Conservation (phyloP, 1,284 basidiomycete species). For the Lignosus rhinocerotis region DNA sequence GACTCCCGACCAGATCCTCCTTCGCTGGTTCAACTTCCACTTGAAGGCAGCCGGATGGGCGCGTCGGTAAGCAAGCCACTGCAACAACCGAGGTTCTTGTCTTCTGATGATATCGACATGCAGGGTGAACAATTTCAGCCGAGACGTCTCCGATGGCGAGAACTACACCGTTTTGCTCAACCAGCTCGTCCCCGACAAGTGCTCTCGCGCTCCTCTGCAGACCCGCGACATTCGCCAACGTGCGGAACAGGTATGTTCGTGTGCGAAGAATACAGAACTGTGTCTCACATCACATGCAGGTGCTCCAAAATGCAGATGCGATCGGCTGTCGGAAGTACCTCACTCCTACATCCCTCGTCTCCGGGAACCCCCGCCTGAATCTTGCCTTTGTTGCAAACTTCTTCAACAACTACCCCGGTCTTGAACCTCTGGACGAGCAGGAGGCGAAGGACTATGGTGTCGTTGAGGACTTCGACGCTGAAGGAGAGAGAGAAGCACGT, state of each 20-base stretch:
- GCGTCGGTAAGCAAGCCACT: constrained; percentile 54
- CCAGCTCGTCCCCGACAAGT: constrained; percentile 92
- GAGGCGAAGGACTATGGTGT: constrained; percentile 81
- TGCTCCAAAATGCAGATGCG: constrained; percentile 89
- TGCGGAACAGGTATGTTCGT: constrained; percentile 72
- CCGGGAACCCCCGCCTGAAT: constrained; percentile 98
- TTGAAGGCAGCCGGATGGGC: constrained; percentile 94
- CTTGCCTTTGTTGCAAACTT: constrained; percentile 98
- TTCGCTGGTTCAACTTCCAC: constrained; percentile 99
- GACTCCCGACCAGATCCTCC: constrained; percentile 94
- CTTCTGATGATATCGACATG: background rate
- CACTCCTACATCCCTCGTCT: constrained; percentile 86
- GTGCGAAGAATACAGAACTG: background rate
- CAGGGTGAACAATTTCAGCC: constrained; percentile 96
- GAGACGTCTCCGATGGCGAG: constrained; percentile 93
- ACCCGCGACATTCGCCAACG: constrained; percentile 80
- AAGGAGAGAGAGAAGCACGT: constrained; percentile 96
- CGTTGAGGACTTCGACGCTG: constrained; percentile 97
- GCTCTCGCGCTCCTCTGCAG: constrained; percentile 91
- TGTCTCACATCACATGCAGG: constrained; percentile 36
- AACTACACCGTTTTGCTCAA: constrained; percentile 97
- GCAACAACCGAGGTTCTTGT: background rate
- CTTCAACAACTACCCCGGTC: constrained; percentile 96
- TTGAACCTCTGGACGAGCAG: constrained; percentile 91
- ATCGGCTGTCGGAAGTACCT: constrained; percentile 98